Evolutionary conservation across 129 eudicot genomes (phyloP).

Genomic region (Heracleum sosnowskyi): DNA sequence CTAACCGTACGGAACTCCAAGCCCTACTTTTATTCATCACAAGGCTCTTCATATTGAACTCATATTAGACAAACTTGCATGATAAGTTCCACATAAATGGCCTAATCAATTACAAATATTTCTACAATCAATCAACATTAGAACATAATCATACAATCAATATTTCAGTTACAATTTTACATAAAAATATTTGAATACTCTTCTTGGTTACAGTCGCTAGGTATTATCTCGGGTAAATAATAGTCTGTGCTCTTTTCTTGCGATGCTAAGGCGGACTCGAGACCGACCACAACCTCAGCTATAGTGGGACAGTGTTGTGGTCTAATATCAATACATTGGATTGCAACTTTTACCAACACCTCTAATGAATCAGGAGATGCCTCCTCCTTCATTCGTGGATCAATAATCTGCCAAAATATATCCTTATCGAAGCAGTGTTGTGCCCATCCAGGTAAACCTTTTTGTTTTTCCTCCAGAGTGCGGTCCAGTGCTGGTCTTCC

Average conservation of each 20-base stretch:
- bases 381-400: constrained; percentile 22
- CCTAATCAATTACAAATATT: too few species aligned
- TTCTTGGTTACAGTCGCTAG: neutral
- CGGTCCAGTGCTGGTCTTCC: constrained; percentile 52
- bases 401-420: constrained; percentile 21
- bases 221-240: neutral
- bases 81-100: too few species aligned
- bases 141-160: too few species aligned
- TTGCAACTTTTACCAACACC: constrained; percentile 23
- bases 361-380: constrained; percentile 22
- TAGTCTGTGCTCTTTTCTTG: constrained; percentile 16
- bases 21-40: too few species aligned
- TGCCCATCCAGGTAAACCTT: constrained; percentile 34
- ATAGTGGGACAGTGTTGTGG: constrained; percentile 47
- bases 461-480: constrained; percentile 29
- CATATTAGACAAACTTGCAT: too few species aligned
- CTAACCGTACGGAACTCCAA: too few species aligned
- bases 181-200: too few species aligned
- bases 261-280: constrained; percentile 36
- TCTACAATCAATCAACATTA: too few species aligned
- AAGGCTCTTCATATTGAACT: too few species aligned
- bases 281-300: constrained; percentile 43
- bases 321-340: constrained; percentile 27
- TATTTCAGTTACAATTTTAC: too few species aligned
- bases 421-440: constrained; percentile 26